Evolutionary conservation across 768 basidiomycete genomes (phyloP).

Genomic region (Suillus occidentalis): DNA sequence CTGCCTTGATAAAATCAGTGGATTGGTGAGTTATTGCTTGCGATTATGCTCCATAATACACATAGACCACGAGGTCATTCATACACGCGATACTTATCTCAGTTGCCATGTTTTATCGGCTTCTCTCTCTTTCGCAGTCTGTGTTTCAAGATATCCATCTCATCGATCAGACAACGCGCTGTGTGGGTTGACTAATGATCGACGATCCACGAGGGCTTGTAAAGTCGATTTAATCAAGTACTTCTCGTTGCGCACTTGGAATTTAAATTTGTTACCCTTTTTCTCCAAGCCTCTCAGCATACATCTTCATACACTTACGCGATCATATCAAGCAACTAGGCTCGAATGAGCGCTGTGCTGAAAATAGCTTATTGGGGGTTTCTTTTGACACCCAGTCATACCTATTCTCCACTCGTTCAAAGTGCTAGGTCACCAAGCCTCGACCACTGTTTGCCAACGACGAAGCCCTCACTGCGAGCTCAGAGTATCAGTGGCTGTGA

Average conservation of each 20-base stretch:
- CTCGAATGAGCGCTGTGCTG: neutral
- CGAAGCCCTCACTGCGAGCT: conserved; percentile 8
- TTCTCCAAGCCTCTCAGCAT: neutral
- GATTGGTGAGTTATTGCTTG: neutral
- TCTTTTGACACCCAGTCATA: conserved; percentile 22
- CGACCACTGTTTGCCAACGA: conserved; percentile 18
- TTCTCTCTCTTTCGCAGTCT: neutral
- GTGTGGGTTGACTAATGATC: neutral
- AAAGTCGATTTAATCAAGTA: neutral
- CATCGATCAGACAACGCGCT: neutral
- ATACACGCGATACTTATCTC: neutral
- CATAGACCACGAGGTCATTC: neutral
- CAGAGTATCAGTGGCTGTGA: conserved; percentile 15
- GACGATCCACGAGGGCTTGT: neutral
- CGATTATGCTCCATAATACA: neutral
- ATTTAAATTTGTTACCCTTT: neutral
- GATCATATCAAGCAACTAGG: conserved; percentile 2
- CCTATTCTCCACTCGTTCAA: conserved; percentile 18
- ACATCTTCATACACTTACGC: neutral
- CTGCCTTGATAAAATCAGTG: neutral
- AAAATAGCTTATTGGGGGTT: conserved; percentile 11
- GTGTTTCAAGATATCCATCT: neutral
- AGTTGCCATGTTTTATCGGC: neutral
- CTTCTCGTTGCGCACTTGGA: neutral
- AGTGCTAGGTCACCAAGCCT: conserved; percentile 6